Evolutionary conservation across 2,329 filamentous ascomycete genomes (phyloP).

Genomic region (Scolecobasidium constrictum): DNA sequence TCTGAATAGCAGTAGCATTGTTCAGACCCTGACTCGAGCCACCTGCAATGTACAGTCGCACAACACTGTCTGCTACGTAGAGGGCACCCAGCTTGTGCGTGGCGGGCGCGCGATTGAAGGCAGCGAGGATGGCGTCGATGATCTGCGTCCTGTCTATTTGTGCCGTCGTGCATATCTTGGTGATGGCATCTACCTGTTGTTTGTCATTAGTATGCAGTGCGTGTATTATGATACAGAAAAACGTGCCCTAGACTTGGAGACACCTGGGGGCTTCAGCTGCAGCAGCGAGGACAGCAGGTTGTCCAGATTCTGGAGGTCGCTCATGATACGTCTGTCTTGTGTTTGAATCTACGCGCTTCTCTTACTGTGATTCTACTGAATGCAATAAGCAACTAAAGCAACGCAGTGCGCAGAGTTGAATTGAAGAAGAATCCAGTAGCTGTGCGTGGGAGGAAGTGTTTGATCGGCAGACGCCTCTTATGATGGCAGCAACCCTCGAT

Average conservation of each 20-base stretch:
- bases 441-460: no score
- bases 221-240: neutral
- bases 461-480: no score
- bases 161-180: constrained; percentile 63
- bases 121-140: constrained; percentile 38
- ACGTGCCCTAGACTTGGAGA: constrained; percentile 56
- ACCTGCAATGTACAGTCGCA: constrained; percentile 94
- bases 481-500: no score
- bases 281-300: constrained; percentile 85
- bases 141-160: constrained; percentile 3
- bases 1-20: constrained; percentile 59
- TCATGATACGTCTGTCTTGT: no score
- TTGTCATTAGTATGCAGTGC: neutral
- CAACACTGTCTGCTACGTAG: constrained; percentile 99
- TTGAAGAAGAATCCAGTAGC: no score
- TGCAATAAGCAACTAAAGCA: no score
- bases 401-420: no score
- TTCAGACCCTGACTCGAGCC: constrained; percentile 71
- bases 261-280: constrained; percentile 80
- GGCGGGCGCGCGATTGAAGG: constrained; percentile 88
- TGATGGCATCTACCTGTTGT: constrained; percentile 69
- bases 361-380: no score
- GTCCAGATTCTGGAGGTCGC: constrained; percentile 90
- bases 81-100: constrained; percentile 98
- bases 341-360: no score